These are phyloP conservation scores for Cladosporium sp. DNA, from an alignment of 2,329 filamentous ascomycete species.

Conservation along the genomic window DNA sequence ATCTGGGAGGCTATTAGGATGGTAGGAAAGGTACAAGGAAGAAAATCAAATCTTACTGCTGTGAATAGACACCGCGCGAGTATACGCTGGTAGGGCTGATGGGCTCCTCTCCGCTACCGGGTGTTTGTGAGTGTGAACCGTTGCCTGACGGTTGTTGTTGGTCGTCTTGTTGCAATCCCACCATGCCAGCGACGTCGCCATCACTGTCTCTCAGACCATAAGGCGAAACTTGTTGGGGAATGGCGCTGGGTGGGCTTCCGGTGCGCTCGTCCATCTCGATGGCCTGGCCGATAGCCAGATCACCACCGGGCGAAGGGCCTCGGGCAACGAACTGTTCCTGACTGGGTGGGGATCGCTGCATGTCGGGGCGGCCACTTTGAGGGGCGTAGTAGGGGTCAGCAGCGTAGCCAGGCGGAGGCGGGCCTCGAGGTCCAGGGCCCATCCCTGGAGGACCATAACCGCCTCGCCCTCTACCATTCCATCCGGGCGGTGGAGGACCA, in stretches of 20 bases:
- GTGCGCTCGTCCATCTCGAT: constrained; percentile 77
- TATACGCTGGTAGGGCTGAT: constrained; percentile 52
- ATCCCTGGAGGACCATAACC: constrained; percentile 32
- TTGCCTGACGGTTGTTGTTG: constrained; percentile 56
- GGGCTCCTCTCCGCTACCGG: constrained; percentile 56
- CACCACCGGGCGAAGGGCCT: constrained; percentile 15
- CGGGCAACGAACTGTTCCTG: constrained; percentile 30
- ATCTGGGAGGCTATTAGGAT: constrained; percentile 29
- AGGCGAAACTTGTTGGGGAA: constrained; percentile 16
- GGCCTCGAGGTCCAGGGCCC: constrained; percentile 14
- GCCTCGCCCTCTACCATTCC: constrained; percentile 40
- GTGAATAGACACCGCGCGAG: constrained; percentile 60
- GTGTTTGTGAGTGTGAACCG: constrained; percentile 65
- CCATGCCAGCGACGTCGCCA: constrained; percentile 68
- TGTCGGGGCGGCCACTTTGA: not conserved
- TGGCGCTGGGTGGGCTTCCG: constrained; percentile 44
- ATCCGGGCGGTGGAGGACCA: constrained; percentile 34
- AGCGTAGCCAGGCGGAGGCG: constrained; percentile 28
- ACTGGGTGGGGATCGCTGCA: constrained; percentile 23
- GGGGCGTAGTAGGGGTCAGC: constrained; percentile 22
- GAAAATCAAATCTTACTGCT: constrained; percentile 57
- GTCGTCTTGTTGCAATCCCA: constrained; percentile 60
- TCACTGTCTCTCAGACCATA: constrained; percentile 58
- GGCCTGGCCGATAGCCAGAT: constrained; percentile 55
- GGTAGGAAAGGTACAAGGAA: not conserved